Conservation (phyloP, 106 monocot genomes). For the Dendrobium officinale region DNA sequence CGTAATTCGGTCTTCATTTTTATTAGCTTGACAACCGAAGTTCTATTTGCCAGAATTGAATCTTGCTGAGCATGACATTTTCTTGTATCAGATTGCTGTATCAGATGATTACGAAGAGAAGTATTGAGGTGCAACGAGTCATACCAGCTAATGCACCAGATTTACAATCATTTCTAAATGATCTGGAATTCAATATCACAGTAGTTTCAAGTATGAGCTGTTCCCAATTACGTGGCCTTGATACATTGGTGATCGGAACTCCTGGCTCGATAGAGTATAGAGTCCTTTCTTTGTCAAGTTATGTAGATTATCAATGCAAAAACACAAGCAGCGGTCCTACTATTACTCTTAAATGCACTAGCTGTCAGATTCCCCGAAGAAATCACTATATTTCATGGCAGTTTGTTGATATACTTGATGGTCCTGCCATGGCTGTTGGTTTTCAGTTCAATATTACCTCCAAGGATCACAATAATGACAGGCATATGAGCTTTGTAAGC, state of each 20-base stretch:
- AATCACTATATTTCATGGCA: constrained; percentile 86
- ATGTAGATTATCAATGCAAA: constrained; percentile 45
- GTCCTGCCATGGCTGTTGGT: constrained; percentile 80
- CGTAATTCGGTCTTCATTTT: neutral
- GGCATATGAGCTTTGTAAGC: constrained; percentile 64
- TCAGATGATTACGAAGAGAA: constrained; percentile 61
- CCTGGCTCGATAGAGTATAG: constrained; percentile 73
- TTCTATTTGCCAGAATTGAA: neutral
- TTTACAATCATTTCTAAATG: constrained; percentile 73
- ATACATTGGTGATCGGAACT: constrained; percentile 52
- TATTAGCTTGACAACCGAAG: neutral
- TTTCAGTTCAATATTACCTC: constrained; percentile 82
- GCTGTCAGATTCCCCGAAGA: constrained; percentile 64
- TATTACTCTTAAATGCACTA: constrained; percentile 68
- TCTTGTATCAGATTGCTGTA: constrained; percentile 60
- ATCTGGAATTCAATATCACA: constrained; percentile 91
- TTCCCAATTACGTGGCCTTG: constrained; percentile 61
- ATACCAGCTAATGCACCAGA: constrained; percentile 80
- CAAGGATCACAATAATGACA: constrained; percentile 48
- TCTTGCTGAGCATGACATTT: neutral
- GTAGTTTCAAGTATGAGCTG: constrained; percentile 87
- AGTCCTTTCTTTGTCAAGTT: constrained; percentile 46
- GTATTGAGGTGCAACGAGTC: constrained; percentile 67
- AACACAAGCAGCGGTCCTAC: constrained; percentile 83
- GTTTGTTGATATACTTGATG: constrained; percentile 83